Evolutionary conservation across 805 yeast genomes (phyloP), one percentile per base, ranked within the genome.

Genomic region (baker's yeast (Saccharomyces cerevisiae)): DNA sequence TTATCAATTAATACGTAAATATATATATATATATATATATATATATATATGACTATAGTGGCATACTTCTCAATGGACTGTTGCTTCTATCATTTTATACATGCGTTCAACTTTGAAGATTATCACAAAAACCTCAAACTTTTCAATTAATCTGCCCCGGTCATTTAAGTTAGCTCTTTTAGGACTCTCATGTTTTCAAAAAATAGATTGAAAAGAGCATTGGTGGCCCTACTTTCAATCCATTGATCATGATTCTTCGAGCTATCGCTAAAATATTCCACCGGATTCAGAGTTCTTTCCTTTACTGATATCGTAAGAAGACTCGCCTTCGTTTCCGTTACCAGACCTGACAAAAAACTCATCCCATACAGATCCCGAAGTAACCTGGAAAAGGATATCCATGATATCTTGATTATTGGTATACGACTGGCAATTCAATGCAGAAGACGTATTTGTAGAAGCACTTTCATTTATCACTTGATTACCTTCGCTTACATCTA

Each of bases 301-400:
- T 8, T 36, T 36, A 10, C 22, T 36, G 24, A 36, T 6, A 6
- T 36, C 43, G 10, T 36, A 36, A 6, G 21, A 36, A n/a, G 41
- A 36, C 22, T 36, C 43, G 43, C 22, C 48, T 26, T 28, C 48
- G 21, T 53, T 48, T 6, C 46, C 36, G 17, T 26, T 48, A 26
- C 54, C 50, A 17, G 51, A 31, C 30, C 58, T 59, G 29, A 60
- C 62, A 49, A 64, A 61, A 41, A 62, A 59, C 47, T 65, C 69
- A 47, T 82, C 88, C 87, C 89, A 84, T 32, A 84, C 82, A 27
- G 82, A 74, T 53, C 84, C 89, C 2, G 81, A 77, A 3, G 86
- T 83, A 49, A 83, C 79, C 63, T 80, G 85, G 61, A 77, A 79
- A 56, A 85, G 77, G 73, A 85, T 70, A 60, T 83, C 87, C 62